These are phyloP conservation scores for Penicillium sp. DNA, from an alignment of 2,329 filamentous ascomycete genomes.

Conservation along the genomic window DNA sequence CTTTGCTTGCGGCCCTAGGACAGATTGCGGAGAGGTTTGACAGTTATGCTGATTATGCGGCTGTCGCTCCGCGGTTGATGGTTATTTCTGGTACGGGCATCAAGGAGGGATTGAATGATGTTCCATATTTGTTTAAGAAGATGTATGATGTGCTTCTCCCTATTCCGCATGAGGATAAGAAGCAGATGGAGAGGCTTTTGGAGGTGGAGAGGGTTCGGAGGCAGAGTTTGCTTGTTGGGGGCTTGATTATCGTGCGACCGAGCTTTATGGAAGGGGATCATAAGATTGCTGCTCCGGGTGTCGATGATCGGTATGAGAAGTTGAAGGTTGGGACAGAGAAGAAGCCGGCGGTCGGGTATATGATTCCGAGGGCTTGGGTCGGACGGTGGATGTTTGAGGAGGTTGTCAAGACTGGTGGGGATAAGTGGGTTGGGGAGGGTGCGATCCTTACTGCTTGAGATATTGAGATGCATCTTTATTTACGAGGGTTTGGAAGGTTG, in stretches of 20 bases:
- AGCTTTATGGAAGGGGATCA: slow-evolving; percentile 36
- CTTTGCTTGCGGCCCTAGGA: slow-evolving; percentile 26
- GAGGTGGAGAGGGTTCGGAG: slow-evolving; percentile 13
- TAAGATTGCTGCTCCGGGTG: slow-evolving; percentile 14
- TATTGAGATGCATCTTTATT: background rate
- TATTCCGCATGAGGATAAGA: slow-evolving; percentile 38
- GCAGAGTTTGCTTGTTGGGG: slow-evolving; percentile 13
- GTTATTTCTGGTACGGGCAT: slow-evolving; percentile 37
- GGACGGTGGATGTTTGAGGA: slow-evolving; percentile 36
- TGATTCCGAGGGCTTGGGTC: slow-evolving; percentile 32
- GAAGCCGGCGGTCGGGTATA: slow-evolving; percentile 34
- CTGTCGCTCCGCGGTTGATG: slow-evolving; percentile 24
- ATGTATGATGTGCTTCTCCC: slow-evolving; percentile 32
- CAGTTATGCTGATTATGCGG: slow-evolving; percentile 1
- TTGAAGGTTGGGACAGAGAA: slow-evolving; percentile 30
- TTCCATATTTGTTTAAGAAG: slow-evolving; percentile 31
- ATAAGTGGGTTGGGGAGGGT: slow-evolving; percentile 22
- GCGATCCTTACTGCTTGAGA: slow-evolving; percentile 17
- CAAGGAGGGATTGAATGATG: slow-evolving; percentile 25
- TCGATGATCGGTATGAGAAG: slow-evolving; percentile 10
- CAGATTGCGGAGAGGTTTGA: slow-evolving; percentile 14
- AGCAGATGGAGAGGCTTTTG: slow-evolving; percentile 33
- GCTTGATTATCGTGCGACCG: slow-evolving; percentile 32
- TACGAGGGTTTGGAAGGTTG: background rate
- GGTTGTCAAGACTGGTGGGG: slow-evolving; percentile 16